Evolutionary conservation across 768 basidiomycete species (phyloP), one percentile per base, ranked within the genome.

Genomic region (Mycena indigotica): DNA sequence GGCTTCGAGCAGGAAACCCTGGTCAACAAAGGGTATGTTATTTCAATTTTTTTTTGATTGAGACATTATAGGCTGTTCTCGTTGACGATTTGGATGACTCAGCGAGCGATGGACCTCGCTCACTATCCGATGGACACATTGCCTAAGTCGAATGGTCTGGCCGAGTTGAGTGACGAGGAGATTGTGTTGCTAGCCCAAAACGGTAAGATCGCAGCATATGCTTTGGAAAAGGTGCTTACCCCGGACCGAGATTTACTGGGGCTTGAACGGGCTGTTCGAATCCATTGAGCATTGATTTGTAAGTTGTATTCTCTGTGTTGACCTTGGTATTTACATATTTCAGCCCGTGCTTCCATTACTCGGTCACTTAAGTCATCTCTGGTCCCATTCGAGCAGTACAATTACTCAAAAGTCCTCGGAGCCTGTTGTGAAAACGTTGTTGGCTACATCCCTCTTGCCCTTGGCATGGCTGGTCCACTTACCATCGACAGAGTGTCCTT

Each of bases 351-450:
- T 2, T 93, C 93, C 2, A 71, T 74, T 26, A 97, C 93, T 0
- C 84, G 89, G 72, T 89, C 92, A 0, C 80, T 98, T 26, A 97
- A 98, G 70, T 60, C 71, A 10, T 95, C 92, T 0, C 85, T 89
- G 23, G 78, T 98, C 10, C 97, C 97, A 0, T 84, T 88, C 80
- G 68, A 81, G 21, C 76, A 87, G 70, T 99, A 97, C 72, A 95
- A 98, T 72, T 99, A 98, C 76, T 87, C 89, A 35, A 86, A 90
- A 10, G 95, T 99, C 28, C 82, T 94, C 52, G 96, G 95, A 56
- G 95, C 96, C 10, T 99, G 96, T 76, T 99, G 97, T 74, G 97
- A 99, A 75, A 98, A 99, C 72, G 97, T 99, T 50, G 85, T 98
- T 48, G 97, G 97, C 28, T 99, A 92, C 72, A 93, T 98, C 71